Conservation (phyloP, 2,329 filamentous ascomycete genomes). For the Talaromyces funiculosus region DNA sequence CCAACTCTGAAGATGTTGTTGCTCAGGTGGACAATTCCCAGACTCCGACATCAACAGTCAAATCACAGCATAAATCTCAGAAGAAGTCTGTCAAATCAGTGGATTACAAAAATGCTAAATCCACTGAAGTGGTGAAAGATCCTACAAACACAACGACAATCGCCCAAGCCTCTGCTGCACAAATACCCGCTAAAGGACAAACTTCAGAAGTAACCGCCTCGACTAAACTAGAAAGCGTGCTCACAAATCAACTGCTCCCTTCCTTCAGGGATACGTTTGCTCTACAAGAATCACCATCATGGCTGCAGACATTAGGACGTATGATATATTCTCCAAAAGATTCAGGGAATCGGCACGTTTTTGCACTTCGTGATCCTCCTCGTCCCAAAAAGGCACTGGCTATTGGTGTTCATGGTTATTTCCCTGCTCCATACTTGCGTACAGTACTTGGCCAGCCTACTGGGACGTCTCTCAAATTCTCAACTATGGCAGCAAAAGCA, state of each 20-base stretch:
- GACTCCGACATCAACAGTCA: conserved; percentile 14
- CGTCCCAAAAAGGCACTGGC: conserved; percentile 80
- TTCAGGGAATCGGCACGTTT: conserved; percentile 63
- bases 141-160: conserved; percentile 20
- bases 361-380: conserved; percentile 61
- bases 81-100: conserved; percentile 20
- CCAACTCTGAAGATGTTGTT: conserved; percentile 11
- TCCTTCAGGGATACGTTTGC: conserved; percentile 44
- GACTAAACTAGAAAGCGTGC: conserved; percentile 30
- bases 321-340: conserved; percentile 49
- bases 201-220: conserved; percentile 29
- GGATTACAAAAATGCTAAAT: conserved; percentile 20
- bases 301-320: conserved; percentile 53
- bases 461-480: conserved; percentile 89
- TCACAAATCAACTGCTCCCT: conserved; percentile 46
- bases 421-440: conserved; percentile 80
- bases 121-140: conserved; percentile 13
- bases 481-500: conserved; percentile 75
- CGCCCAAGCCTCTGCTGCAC: conserved; percentile 16
- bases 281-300: conserved; percentile 50
- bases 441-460: conserved; percentile 91
- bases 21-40: conserved; percentile 15
- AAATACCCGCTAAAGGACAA: conserved; percentile 19
- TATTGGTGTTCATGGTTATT: conserved; percentile 91
- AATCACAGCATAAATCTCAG: conserved; percentile 20